phyloP scores from a whole-genome alignment of 345 rosid genomes.

The Psidium friedrichsthalianum region DNA sequence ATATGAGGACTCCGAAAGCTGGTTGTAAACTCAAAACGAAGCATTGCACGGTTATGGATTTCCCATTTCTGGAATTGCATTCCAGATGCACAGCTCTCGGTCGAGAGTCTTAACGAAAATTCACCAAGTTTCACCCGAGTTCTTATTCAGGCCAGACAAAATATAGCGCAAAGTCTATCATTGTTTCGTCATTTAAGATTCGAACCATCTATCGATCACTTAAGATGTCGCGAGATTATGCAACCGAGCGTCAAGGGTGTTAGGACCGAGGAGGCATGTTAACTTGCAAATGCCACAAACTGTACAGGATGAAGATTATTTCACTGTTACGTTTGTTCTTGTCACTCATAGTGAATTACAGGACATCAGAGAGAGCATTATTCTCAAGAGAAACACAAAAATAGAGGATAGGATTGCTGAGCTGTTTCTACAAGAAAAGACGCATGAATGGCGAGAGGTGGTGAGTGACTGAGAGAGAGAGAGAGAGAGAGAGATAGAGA shows the following conservation, averaged over 20 bases:
- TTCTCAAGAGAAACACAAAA: background rate
- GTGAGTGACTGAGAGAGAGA: background rate
- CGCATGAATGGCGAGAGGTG: background rate
- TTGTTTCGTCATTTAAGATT: background rate
- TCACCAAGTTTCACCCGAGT: background rate
- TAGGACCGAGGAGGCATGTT: background rate
- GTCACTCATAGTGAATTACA: background rate
- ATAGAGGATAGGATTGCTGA: background rate
- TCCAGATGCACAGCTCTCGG: background rate
- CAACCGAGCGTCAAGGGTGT: background rate
- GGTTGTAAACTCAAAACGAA: background rate
- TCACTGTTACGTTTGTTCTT: background rate
- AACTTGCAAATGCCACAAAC: background rate
- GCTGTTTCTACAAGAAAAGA: background rate
- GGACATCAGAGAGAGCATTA: background rate
- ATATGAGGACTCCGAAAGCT: background rate
- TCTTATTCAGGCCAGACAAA: background rate
- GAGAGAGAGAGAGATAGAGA: background rate
- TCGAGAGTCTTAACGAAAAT: background rate
- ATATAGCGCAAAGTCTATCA: background rate
- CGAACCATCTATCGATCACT: background rate
- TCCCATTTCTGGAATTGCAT: background rate
- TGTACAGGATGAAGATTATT: background rate
- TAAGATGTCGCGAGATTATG: background rate
- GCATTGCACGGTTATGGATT: background rate